These are phyloP conservation scores for Alternaria triticina DNA, from an alignment of 2,329 filamentous ascomycete genomes.

Conservation along the genomic window DNA sequence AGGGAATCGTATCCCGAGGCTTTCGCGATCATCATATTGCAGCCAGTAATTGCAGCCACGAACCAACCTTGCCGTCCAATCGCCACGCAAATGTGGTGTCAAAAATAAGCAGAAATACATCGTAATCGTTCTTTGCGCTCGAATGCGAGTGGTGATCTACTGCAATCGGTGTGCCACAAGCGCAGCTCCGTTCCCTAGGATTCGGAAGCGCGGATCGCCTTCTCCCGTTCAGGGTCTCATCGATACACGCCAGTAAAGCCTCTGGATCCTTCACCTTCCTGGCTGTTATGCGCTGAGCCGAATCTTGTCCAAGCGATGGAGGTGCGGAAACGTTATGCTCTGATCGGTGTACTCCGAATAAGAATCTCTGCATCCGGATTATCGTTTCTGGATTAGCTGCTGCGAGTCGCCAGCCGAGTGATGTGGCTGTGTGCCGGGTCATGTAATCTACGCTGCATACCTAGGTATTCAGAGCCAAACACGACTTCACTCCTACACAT, in stretches of 20 bases:
- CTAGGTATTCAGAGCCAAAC: neutral
- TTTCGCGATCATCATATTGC: neutral
- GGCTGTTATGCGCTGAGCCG: slow-evolving; percentile 1
- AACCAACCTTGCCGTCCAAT: neutral
- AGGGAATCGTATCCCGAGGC: neutral
- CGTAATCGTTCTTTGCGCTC: neutral
- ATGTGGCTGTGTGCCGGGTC: neutral
- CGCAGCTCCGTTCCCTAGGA: neutral
- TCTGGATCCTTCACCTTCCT: neutral
- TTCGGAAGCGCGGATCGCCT: neutral
- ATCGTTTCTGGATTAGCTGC: neutral
- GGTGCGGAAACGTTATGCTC: neutral
- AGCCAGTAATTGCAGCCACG: neutral
- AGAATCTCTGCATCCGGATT: neutral
- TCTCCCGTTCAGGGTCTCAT: neutral
- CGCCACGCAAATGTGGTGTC: neutral
- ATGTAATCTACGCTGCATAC: neutral
- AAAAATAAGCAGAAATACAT: neutral
- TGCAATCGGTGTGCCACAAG: neutral
- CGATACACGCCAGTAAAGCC: neutral
- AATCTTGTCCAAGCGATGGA: slow-evolving; percentile 6
- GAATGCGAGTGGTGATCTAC: neutral
- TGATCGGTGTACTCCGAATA: neutral
- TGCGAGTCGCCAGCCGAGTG: neutral
- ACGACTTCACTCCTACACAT: neutral